A percentile compares a stretch with the other conserved stretches of the same genome.
phyloP scores from a whole-genome alignment of 768 basidiomycete species.

The Pisolithus microcarpus region DNA sequence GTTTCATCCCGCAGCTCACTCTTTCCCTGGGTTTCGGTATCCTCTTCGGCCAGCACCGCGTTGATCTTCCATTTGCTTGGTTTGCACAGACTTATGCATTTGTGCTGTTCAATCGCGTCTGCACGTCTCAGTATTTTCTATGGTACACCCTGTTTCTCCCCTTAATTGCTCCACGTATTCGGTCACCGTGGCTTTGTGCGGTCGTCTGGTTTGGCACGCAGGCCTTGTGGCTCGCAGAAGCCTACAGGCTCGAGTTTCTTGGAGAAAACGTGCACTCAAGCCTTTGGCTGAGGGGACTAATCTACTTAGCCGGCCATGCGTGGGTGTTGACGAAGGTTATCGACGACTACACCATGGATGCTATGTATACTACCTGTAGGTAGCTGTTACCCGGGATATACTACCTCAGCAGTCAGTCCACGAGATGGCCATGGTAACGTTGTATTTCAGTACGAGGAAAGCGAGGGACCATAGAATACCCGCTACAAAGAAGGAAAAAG shows the following conservation, averaged over 20 bases:
- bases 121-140: constrained; percentile 96
- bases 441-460: no score
- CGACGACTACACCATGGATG: constrained; percentile 30
- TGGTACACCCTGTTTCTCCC: constrained; percentile 94
- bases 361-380: not conserved
- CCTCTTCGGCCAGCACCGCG: constrained; percentile 49
- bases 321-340: constrained; percentile 74
- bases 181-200: constrained; percentile 41
- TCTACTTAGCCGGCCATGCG: constrained; percentile 68
- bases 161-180: constrained; percentile 62
- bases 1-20: constrained; percentile 78
- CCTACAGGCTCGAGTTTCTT: constrained; percentile 85
- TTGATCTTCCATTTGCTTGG: constrained; percentile 78
- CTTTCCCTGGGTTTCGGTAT: constrained; percentile 69
- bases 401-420: not conserved
- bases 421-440: no score
- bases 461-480: no score
- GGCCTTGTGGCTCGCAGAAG: constrained; percentile 85
- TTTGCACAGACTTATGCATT: constrained; percentile 87
- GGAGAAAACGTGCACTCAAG: constrained; percentile 64
- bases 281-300: constrained; percentile 73
- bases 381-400: not conserved
- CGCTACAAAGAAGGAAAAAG: no score
- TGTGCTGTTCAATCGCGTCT: constrained; percentile 97
- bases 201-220: constrained; percentile 72